Base-by-base conservation (phyloP, 2,329 filamentous ascomycete genomes). In the Fusarium nodosum region DNA sequence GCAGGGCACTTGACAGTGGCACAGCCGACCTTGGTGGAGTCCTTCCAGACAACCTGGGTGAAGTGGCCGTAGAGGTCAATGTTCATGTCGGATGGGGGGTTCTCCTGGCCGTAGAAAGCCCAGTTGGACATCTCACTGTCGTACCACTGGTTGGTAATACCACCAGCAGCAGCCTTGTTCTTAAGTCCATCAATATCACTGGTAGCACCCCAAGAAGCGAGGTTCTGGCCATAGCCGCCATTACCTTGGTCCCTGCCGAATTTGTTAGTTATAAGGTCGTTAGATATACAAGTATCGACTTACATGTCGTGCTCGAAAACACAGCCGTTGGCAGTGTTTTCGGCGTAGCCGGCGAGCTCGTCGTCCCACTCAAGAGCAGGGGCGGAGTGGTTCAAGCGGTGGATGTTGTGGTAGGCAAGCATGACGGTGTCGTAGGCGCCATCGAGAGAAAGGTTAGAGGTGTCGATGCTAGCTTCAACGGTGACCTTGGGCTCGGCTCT, bases 121-220 rank as follows among this genome's bases (percentile, higher is more conserved):
- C 85, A 90, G 74, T 81, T 81, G 68, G 77, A 77, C 74, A 91
- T 83, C 80, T 97, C 93, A 74, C 87, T 87, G 79, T 96, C 93
- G 87, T 97, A 97, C 93, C 96, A 97, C 82, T 91, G 85, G 78
- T 95, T 87, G 75, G 90, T 93, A 77, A 95, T 90, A 72, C 91
- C 89, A 68, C 86, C 84, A 56, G 88, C 88, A 67, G 93, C 84
- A 47, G 89, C 86, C 64, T 79, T 80, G 71, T 90, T 84, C 66
- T 76, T 67, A 64, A 79, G 69, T 50, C 60, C 66, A 45, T 74
- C 69, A 26, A 82, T 78, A 47, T 82, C 72, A 38, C 74, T 79
- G 30, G 79, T 79, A 50, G 79, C 79, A 48, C 81, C 85, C 77
- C 79, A 85, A 72, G 90, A 90, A 76, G 93, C 95, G 62, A 98